Base-by-base conservation (phyloP, 768 basidiomycete genomes). In the Panus rudis region DNA sequence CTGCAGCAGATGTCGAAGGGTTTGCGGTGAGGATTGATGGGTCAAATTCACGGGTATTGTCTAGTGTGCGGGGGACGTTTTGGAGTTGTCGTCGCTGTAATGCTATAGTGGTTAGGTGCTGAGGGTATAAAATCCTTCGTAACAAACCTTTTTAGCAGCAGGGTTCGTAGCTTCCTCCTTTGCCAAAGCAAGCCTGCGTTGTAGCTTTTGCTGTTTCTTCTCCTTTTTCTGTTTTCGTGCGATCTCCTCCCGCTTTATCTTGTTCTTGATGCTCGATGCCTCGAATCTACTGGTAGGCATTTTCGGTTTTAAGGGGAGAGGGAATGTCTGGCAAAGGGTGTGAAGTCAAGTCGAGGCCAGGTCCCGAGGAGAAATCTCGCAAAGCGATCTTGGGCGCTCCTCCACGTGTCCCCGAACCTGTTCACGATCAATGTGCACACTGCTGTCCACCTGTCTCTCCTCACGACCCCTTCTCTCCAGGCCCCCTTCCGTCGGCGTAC, bases 51-150 rank as follows among this genome's bases (percentile, higher is more conserved):
- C 93, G 80, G 47, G 81, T 86, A 59, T 97, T 98, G 58, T 99
- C 96, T 19, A 97, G 76, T 0, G 96, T 99, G 34, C 76, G 76
- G 1, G 93, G 93, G 8, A 93, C 72, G 68, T 96, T 96, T 54
- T 85, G 78, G 5, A 77, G 73, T 19, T 88, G 65, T 44, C 92
- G 80, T 80, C 82, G 83, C 91, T 93, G 45, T 10, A 17, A 13
- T 13, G 20, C 7, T 12, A 3, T 10, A 12, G 6, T 28, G 11
- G 39, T 22, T 42, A 23, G 20, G 10, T 11, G 32, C 11, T 3
- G 7, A 14, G 33, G 2, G 39, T 33, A n/a, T 20, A 27, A 8
- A 14, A n/a, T 23, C 3, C 25, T 19, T 19, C 22, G 22, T 1
- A 14, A 3, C 73, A 22, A 38, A 90, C 91, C 69, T 84, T 83